Percentiles rank a stretch among this genome's conserved stretches.
phyloP scores from a whole-genome alignment of 2,329 filamentous ascomycete genomes.

The Diaporthe sp. region DNA sequence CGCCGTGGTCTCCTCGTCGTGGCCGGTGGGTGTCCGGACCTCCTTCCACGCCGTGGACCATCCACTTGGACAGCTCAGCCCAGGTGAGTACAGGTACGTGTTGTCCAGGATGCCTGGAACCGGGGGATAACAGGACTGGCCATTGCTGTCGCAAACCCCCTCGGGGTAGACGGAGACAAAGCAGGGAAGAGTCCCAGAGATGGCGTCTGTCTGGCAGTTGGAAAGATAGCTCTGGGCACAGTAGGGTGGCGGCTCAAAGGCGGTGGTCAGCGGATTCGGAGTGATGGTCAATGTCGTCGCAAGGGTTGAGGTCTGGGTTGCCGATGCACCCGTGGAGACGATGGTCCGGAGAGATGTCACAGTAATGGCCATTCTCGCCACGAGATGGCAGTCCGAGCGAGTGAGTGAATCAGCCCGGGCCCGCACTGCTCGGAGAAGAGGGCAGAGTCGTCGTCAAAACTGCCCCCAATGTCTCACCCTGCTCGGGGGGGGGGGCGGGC shows the following conservation, averaged over 20 bases:
- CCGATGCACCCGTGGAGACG: background rate
- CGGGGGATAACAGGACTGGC: constrained; percentile 27
- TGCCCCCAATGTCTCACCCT: constrained; percentile 9
- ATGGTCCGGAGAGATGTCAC: constrained; percentile 10
- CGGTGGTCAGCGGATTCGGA: constrained; percentile 27
- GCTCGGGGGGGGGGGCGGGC: no score
- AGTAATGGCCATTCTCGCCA: constrained; percentile 11
- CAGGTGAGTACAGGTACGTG: constrained; percentile 30
- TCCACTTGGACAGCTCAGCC: constrained; percentile 24
- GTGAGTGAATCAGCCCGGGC: background rate
- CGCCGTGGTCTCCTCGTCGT: constrained; percentile 28
- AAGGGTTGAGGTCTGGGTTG: constrained; percentile 18
- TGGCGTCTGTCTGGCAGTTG: constrained; percentile 27
- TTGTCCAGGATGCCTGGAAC: constrained; percentile 26
- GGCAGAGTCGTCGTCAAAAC: background rate
- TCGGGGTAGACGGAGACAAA: constrained; percentile 25
- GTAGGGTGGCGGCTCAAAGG: constrained; percentile 26
- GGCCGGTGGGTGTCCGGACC: constrained; percentile 19
- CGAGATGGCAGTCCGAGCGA: background rate
- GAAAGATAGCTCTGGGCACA: constrained; percentile 31
- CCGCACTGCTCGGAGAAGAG: background rate
- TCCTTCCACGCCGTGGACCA: constrained; percentile 32
- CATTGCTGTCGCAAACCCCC: constrained; percentile 26
- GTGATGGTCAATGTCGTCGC: constrained; percentile 18
- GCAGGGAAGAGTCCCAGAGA: constrained; percentile 19